Percentiles rank a stretch among this genome's conserved stretches.
Evolutionary conservation across 805 yeast genomes (phyloP).

Genomic region (Yarrowia osloensis): DNA sequence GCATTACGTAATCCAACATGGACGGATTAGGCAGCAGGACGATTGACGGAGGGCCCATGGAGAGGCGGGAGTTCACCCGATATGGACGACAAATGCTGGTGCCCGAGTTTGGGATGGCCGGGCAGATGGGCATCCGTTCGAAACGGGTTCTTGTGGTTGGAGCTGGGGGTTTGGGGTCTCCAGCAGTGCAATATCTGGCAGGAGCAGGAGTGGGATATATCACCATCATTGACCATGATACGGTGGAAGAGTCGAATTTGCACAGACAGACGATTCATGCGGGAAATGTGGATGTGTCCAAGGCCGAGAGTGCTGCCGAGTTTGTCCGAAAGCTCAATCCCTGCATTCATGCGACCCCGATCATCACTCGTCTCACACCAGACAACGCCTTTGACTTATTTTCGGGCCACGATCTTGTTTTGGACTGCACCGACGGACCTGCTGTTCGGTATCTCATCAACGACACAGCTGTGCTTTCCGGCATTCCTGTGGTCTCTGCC

Average conservation of each 20-base stretch:
- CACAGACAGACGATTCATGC: constrained; percentile 88
- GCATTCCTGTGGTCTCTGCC: constrained; percentile 81
- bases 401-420: constrained; percentile 65
- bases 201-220: constrained; percentile 86
- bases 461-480: constrained; percentile 72
- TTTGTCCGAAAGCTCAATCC: constrained; percentile 65
- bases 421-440: constrained; percentile 96
- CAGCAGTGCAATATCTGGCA: constrained; percentile 77
- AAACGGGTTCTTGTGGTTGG: constrained; percentile 78
- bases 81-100: constrained; percentile 97
- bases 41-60: too few relatives aligned
- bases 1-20: neutral
- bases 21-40: too few relatives aligned
- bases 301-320: constrained; percentile 75
- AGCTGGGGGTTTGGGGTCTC: constrained; percentile 96
- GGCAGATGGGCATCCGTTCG: constrained; percentile 61
- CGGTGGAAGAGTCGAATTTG: constrained; percentile 79
- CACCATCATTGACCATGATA: constrained; percentile 86
- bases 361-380: constrained; percentile 53
- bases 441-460: constrained; percentile 80
- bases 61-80: constrained; percentile 59
- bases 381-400: constrained; percentile 66
- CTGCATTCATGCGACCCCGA: constrained; percentile 55
- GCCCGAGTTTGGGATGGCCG: constrained; percentile 62
- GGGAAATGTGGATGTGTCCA: constrained; percentile 65